Evolutionary conservation across 352 stramenopile genomes (phyloP), one percentile per base, ranked within the genome.

Genomic region (Pelagophyceae sp.): DNA sequence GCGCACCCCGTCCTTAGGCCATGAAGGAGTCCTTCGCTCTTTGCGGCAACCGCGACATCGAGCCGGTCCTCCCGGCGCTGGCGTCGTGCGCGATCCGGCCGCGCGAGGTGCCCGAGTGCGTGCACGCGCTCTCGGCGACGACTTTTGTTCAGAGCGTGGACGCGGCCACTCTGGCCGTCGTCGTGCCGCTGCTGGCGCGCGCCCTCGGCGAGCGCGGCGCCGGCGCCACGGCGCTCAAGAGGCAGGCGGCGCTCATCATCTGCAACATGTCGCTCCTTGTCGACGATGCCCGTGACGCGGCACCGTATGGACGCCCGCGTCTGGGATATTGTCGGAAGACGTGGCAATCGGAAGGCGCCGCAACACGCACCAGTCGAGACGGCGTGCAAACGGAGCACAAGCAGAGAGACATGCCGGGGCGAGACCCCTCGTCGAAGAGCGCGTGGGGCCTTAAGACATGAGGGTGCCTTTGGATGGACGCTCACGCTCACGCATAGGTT

Each of bases 251-350:
- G 80, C 94, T 99, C 79, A 98, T 99, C 80, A 98, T 98, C 84
- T 93, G 98, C 89, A 99, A 98, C 88, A 98, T 99, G 94, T 97
- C 91, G 85, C 98, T 98, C 90, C 89, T 99, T 58, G 96, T 98
- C 80, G 95, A 99, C 84, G 94, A 98, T 83, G 93, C 95, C 0
- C 83, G 95, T 81, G 93, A 98, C 83, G 95, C 94, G 17, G 93
- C 95, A 86, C 90, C 96, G 38, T n/a, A n/a, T n/a, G n/a, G n/a
- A n/a, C n/a, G n/a, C n/a, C n/a, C n/a, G n/a, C n/a, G n/a, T n/a
- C n/a, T n/a, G n/a, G n/a, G n/a, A n/a, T n/a, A n/a, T n/a, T n/a
- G n/a, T n/a, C n/a, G n/a, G n/a, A n/a, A n/a, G n/a, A n/a, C n/a
- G n/a, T n/a, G n/a, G n/a, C n/a, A n/a, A n/a, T n/a, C n/a, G n/a